phyloP scores from a whole-genome alignment of 192 early-diverging fungal genomes.

The Haplosporangium gracile region DNA sequence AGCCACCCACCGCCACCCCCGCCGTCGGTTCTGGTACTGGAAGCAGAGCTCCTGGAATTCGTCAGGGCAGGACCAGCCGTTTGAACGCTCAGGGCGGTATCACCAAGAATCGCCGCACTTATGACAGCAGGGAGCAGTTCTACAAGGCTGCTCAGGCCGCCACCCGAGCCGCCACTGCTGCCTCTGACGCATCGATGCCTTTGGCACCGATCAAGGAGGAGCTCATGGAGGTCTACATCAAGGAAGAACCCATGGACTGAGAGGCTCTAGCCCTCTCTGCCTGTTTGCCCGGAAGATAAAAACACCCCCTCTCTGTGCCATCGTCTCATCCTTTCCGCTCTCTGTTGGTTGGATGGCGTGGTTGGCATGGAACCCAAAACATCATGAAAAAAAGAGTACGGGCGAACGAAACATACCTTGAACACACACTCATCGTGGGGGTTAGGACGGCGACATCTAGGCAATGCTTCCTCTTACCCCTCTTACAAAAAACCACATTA shows the following conservation, averaged over 20 bases:
- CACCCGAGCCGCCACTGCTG: neutral
- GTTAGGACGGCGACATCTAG: neutral
- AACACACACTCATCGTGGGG: neutral
- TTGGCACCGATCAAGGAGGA: constrained; percentile 50
- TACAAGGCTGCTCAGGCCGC: constrained; percentile 13
- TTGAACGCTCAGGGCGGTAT: constrained; percentile 39
- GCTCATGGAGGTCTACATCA: constrained; percentile 49
- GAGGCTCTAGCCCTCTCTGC: neutral
- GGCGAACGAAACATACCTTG: constrained; percentile 22
- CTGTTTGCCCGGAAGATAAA: constrained; percentile 33
- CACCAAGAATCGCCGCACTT: constrained; percentile 37
- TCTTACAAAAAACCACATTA: neutral
- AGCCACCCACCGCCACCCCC: constrained; percentile 27
- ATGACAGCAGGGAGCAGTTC: constrained; percentile 29
- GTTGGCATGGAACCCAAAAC: constrained; percentile 5
- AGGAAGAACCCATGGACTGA: constrained; percentile 51
- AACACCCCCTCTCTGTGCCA: neutral
- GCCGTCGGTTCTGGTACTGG: neutral
- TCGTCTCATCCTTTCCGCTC: neutral
- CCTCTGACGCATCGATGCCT: constrained; percentile 13
- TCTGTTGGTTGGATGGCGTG: neutral
- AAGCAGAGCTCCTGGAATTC: neutral
- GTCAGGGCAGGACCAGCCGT: constrained; percentile 22
- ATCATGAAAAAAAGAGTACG: constrained; percentile 43
- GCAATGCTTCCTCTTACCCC: neutral